Evolutionary conservation across 331 rosid species (phyloP), one percentile per base, ranked within the genome.

Genomic region (Telfairia occidentalis): DNA sequence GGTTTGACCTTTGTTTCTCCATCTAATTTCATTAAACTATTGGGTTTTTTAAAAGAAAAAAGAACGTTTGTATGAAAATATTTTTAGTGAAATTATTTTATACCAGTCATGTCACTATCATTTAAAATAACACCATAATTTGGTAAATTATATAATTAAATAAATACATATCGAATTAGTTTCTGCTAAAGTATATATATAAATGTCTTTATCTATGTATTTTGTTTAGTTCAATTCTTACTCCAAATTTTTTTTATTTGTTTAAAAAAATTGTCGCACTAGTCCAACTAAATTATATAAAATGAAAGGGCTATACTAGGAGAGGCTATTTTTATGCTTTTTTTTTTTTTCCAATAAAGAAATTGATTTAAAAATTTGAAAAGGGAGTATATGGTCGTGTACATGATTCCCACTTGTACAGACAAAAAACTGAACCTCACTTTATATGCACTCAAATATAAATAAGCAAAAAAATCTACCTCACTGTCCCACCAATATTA

Each of bases 341-440:
- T n/a, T n/a, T n/a, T n/a, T n/a, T n/a, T n/a, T n/a, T 6, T 3
- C 5, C 7, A 9, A 34, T 64, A 23, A 40, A 38, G 2, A 9
- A 80, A 80, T 24, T 74, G 81, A 45, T 81, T 82, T 78, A 81
- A 86, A 81, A 82, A 18, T 29, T 1, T 67, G 42, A 86, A 75
- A 85, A 87, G 63, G 78, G 80, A 60, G 89, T 83, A 90, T 86
- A 61, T 23, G 91, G 85, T 85, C 77, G 89, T 83, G 81, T 83
- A 80, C 55, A 53, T 73, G 81, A 74, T 79, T 78, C 86, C 89
- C 86, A 81, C 85, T 89, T 52, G 71, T n/a, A 34, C 13, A 43
- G 54, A 38, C 11, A 65, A 65, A 65, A 35, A 38, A 40, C 10
- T 64, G 73, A 40, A 65, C 32, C 24, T 37, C 38, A 4, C 32